Percentiles rank a stretch among this genome's conserved stretches.
These are phyloP conservation scores for Hawksworthiomyces lignivorus DNA, from an alignment of 2,329 filamentous ascomycete species.

Conservation along the genomic window DNA sequence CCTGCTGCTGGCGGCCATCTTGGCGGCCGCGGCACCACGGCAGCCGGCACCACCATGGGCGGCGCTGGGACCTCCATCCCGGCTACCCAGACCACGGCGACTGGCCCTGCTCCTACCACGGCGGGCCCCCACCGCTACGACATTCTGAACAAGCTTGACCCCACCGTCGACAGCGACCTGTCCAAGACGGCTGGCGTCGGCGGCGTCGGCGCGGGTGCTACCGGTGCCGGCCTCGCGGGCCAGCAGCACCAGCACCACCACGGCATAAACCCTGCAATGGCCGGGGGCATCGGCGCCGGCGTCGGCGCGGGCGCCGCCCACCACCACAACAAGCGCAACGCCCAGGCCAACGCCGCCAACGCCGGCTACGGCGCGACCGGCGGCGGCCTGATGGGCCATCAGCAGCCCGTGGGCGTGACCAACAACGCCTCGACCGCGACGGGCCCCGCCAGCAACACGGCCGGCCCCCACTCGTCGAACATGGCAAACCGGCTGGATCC, in stretches of 20 bases:
- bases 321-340: constrained; percentile 13
- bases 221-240: neutral
- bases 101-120: constrained; percentile 27
- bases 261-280: neutral
- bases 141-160: constrained; percentile 34
- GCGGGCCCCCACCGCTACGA: constrained; percentile 34
- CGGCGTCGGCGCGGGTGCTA: neutral
- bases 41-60: neutral
- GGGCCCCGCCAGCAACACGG: constrained; percentile 27
- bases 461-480: constrained; percentile 32
- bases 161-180: constrained; percentile 29
- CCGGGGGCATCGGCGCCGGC: neutral
- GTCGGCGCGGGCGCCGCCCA: constrained; percentile 1
- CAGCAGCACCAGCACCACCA: neutral
- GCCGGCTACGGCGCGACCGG: constrained; percentile 15
- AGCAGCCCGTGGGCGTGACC: neutral
- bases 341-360: constrained; percentile 34
- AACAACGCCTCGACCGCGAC: constrained; percentile 2
- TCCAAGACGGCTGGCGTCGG: constrained; percentile 1
- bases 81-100: constrained; percentile 5
- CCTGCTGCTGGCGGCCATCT: neutral
- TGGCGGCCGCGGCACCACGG: neutral
- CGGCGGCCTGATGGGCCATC: neutral
- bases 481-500: constrained; percentile 34
- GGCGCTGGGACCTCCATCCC: constrained; percentile 7